Evolutionary conservation across 2,329 filamentous ascomycete genomes (phyloP), one percentile per base, ranked within the genome.

Genomic region (Aspergillus bombycis): DNA sequence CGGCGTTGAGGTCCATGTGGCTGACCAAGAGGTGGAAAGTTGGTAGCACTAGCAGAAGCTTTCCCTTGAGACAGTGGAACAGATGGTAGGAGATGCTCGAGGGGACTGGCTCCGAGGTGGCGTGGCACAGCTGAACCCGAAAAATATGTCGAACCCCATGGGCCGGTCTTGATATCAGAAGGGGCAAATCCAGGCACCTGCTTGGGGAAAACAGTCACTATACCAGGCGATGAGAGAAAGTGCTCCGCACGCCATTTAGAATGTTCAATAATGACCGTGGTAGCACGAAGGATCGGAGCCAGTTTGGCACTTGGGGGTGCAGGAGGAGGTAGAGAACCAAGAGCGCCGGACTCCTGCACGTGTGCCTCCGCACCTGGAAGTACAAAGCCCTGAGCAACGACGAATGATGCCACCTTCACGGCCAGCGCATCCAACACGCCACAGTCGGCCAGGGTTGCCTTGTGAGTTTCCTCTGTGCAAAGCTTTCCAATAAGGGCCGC

Each of bases 371-470:
- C 86, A 2, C 85, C 85, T 0, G 90, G 89, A 41, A 91, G 77
- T n/a, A 92, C 88, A 65, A 89, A 85, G 11, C 90, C 90, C 65
- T 88, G 84, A 7, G 86, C 82, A 2, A 91, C 88, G 48, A 90
- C 86, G 72, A 91, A 90, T 61, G 85, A 88, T 58, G 87, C 92
- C 62, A 98, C 79, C 68, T 89, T 89, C 6, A 88, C 85, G 30
- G 92, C 90, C 32, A 98, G 83, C 14, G 90, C 86, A 77, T 97
- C 92, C 38, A 98, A 81, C 30, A 96, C 84, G 7, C 92, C 91
- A 12, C 83, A 84, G 43, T 89, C 89, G 12, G 91, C 86, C 60
- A 98, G 80, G n/a, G 85, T 80, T 65, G 87, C 85, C 76, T 91
- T 92, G 65, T 95, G 88, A 12, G 80, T 80, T 63, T 93, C 89